Evolutionary conservation across 2,329 filamentous ascomycete genomes (phyloP).

Genomic region (Diplodia seriata): DNA sequence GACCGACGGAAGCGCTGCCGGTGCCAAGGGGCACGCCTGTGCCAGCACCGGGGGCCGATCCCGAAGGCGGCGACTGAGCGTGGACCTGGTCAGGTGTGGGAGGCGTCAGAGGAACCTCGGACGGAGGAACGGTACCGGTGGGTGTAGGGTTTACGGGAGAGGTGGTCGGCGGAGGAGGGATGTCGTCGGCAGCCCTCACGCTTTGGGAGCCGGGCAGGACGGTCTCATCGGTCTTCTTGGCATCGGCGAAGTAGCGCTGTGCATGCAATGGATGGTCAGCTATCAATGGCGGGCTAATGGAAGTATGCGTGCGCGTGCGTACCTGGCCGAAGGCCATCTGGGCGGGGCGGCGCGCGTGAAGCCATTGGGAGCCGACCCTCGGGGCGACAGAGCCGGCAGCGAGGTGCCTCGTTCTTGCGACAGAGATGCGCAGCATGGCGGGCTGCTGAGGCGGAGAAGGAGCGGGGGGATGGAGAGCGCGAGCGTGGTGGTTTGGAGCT

Average conservation of each 20-base stretch:
- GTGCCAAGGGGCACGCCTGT: constrained; percentile 51
- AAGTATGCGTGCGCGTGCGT: constrained; percentile 42
- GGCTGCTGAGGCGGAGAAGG: constrained; percentile 45
- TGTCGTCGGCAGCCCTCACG: constrained; percentile 35
- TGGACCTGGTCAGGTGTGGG: constrained; percentile 51
- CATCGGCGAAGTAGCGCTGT: constrained; percentile 61
- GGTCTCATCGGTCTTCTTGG: constrained; percentile 52
- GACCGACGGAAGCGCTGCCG: constrained; percentile 51
- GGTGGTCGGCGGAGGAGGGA: constrained; percentile 43
- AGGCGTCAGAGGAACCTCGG: constrained; percentile 57
- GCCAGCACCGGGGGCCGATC: constrained; percentile 34
- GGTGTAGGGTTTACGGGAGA: constrained; percentile 54
- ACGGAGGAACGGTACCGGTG: constrained; percentile 56
- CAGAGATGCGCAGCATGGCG: constrained; percentile 64
- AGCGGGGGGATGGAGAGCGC: constrained; percentile 31
- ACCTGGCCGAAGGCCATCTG: constrained; percentile 32
- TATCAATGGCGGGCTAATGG: constrained; percentile 55
- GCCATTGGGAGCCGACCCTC: constrained; percentile 53
- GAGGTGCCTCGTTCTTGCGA: constrained; percentile 56
- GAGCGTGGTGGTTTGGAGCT: constrained; percentile 23
- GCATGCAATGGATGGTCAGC: constrained; percentile 38
- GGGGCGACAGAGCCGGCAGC: constrained; percentile 50
- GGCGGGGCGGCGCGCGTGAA: constrained; percentile 44
- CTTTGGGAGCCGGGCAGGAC: constrained; percentile 40
- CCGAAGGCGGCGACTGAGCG: constrained; percentile 45